Conservation (phyloP, 371 early-diverging fungal species). For the Basidiobolus meristosporus region DNA sequence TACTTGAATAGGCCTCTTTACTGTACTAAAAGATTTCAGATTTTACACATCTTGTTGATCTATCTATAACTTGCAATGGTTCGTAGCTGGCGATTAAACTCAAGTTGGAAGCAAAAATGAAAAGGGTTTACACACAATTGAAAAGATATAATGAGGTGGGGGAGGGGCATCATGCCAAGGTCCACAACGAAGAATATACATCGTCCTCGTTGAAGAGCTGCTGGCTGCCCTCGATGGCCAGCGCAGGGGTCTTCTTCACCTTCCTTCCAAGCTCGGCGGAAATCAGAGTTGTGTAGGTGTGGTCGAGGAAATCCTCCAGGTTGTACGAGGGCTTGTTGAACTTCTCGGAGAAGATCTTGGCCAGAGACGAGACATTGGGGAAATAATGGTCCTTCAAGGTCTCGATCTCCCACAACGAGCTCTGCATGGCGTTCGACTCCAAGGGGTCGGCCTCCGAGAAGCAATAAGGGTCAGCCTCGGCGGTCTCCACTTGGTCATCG, state of each 20-base stretch:
- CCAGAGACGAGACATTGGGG: slow-evolving; percentile 64
- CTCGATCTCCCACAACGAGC: slow-evolving; percentile 83
- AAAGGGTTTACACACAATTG: too few relatives aligned
- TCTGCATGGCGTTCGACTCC: slow-evolving; percentile 59
- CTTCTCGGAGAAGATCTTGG: slow-evolving; percentile 66
- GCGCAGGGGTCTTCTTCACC: slow-evolving; percentile 44
- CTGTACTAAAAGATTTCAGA: too few relatives aligned
- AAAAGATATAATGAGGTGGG: too few relatives aligned
- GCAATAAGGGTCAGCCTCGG: slow-evolving; percentile 41
- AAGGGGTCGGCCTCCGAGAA: slow-evolving; percentile 47
- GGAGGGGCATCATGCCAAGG: too few relatives aligned
- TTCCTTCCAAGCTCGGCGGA: slow-evolving; percentile 37
- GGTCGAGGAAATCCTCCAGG: slow-evolving; percentile 87
- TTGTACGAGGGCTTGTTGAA: slow-evolving; percentile 66
- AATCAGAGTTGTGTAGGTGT: slow-evolving; percentile 64
- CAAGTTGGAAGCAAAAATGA: too few relatives aligned
- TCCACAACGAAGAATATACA: too few relatives aligned
- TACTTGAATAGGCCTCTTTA: too few relatives aligned
- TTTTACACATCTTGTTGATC: too few relatives aligned
- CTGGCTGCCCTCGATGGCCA: slow-evolving; percentile 36
- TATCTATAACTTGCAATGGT: too few relatives aligned
- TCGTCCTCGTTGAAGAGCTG: slow-evolving; percentile 5
- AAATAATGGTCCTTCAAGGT: slow-evolving; percentile 67
- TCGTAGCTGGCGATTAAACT: too few relatives aligned
- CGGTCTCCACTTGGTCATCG: slow-evolving; percentile 5